Evolutionary conservation across 2,329 filamentous ascomycete species (phyloP).

Genomic region (Aspergillus melleus): DNA sequence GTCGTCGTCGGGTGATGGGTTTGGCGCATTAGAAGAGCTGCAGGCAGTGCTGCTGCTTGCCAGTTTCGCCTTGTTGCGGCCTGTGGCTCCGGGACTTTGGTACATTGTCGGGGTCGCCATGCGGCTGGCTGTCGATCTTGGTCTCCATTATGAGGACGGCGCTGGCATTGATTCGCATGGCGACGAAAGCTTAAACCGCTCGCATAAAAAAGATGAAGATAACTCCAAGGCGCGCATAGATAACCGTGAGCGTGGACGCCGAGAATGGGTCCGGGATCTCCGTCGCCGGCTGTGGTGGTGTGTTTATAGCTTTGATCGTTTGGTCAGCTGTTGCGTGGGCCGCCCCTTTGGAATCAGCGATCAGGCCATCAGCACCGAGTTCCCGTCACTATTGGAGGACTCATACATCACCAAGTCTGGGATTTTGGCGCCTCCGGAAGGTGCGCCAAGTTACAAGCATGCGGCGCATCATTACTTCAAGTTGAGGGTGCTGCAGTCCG

Average conservation of each 20-base stretch:
- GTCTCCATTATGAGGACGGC: constrained; percentile 89
- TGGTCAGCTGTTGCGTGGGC: constrained; percentile 91
- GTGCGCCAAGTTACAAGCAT: constrained; percentile 79
- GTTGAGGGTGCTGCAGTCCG: constrained; percentile 83
- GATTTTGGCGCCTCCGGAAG: constrained; percentile 63
- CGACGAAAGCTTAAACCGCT: constrained; percentile 32
- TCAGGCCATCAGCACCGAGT: constrained; percentile 92
- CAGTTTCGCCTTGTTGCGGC: constrained; percentile 85
- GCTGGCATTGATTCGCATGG: constrained; percentile 58
- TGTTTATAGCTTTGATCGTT: constrained; percentile 90
- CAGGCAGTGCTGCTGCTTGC: constrained; percentile 90
- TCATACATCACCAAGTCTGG: constrained; percentile 80
- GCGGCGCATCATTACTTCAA: constrained; percentile 92
- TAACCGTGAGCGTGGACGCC: constrained; percentile 62
- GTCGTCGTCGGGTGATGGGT: constrained; percentile 62
- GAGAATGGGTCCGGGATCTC: constrained; percentile 83
- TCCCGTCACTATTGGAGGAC: constrained; percentile 86
- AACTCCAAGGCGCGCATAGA: constrained; percentile 43
- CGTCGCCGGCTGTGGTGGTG: constrained; percentile 93
- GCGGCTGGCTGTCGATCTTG: constrained; percentile 84
- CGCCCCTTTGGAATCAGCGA: constrained; percentile 94
- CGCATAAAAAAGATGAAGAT: constrained; percentile 18
- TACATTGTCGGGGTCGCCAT: constrained; percentile 96
- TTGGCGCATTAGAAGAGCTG: constrained; percentile 85
- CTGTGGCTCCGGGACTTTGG: constrained; percentile 91